Evolutionary conservation across 768 basidiomycete genomes (phyloP).

Genomic region (Flagelloscypha sp.): DNA sequence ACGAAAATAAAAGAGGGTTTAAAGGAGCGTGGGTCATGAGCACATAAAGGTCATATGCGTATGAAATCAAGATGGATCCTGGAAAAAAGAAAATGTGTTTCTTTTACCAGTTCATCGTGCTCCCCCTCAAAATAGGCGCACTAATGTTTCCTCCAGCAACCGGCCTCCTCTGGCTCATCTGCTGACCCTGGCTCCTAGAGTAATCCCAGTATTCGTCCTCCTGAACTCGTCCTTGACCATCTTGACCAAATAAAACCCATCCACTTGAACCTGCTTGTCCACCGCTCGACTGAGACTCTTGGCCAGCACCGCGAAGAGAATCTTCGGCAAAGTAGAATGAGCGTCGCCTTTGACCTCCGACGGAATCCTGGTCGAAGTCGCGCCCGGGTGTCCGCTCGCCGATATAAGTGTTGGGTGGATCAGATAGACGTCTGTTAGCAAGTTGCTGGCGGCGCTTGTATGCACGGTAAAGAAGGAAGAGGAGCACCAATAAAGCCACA

Average conservation of each 20-base stretch:
- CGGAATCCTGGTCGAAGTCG: constrained; percentile 69
- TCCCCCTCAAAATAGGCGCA: constrained; percentile 70
- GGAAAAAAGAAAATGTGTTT: too few species aligned
- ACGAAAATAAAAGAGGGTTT: not conserved
- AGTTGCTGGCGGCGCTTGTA: constrained; percentile 59
- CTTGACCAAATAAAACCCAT: constrained; percentile 5
- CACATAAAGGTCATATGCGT: not conserved
- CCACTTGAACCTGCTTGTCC: constrained; percentile 21
- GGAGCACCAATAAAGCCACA: constrained; percentile 63
- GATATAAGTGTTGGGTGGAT: constrained; percentile 30
- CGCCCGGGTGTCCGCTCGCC: constrained; percentile 56
- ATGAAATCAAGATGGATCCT: not conserved
- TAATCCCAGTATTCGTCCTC: too few species aligned
- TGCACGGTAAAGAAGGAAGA: constrained; percentile 63
- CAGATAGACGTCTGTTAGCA: constrained; percentile 66
- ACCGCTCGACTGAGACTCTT: constrained; percentile 29
- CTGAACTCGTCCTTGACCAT: constrained; percentile 7
- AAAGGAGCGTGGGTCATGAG: constrained; percentile 3
- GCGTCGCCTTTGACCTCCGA: constrained; percentile 63
- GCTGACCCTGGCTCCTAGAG: constrained; percentile 11
- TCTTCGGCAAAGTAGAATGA: constrained; percentile 89
- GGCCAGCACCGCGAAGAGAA: constrained; percentile 48
- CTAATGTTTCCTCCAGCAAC: constrained; percentile 60
- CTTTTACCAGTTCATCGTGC: constrained; percentile 82
- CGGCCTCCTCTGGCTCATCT: constrained; percentile 50